Evolutionary conservation across 495 filamentous ascomycete species (phyloP), one percentile per base, ranked within the genome.

Genomic region (Rhizodiscina lignyota): DNA sequence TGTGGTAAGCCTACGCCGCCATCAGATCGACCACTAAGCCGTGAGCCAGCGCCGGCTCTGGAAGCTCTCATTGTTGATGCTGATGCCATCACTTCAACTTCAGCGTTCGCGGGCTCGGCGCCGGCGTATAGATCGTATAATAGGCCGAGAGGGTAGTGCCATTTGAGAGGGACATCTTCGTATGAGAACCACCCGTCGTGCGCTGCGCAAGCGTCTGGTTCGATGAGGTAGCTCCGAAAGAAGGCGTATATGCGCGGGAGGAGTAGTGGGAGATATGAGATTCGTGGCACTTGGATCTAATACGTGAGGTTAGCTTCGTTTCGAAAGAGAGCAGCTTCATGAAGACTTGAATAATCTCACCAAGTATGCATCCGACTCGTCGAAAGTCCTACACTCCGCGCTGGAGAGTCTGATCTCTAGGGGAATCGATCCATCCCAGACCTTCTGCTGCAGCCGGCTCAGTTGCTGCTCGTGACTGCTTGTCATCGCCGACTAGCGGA

Each of bases 111-210:
- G 1, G 74, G 72, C 32, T 76, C 68, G 15, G 62, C 63, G 13
- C 76, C 78, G 1, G 75, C 74, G 38, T 79, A 94, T 10, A 96
- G 69, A 54, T 99, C 89, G 50, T 79, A 83, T 19, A 96, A 68
- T 16, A 99, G 64, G 5, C 91, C 89, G 21, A 87, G 57, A 2
- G 87, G 79, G 38, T 92, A 79, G 55, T 94, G 61, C 79, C 84
- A 77, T 73, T 91, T 77, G 61, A 86, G 53, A 46, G 85, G 75
- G 53, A 97, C 73, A 21, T 64, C 64, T 44, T 83, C 74, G 47
- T 77, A 79, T 4, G 70, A 70, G 35, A 83, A 67, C 77, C 78
- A 83, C 18, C 72, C 77, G 26, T 73, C 67, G 26, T 71, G 61
- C 8, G 69, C 54, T n/a, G 59, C 45, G n/a, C n/a, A n/a, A 21